These are phyloP conservation scores for Cucurbitaria berberidis DNA, from an alignment of 2,329 filamentous ascomycete species.

Conservation along the genomic window DNA sequence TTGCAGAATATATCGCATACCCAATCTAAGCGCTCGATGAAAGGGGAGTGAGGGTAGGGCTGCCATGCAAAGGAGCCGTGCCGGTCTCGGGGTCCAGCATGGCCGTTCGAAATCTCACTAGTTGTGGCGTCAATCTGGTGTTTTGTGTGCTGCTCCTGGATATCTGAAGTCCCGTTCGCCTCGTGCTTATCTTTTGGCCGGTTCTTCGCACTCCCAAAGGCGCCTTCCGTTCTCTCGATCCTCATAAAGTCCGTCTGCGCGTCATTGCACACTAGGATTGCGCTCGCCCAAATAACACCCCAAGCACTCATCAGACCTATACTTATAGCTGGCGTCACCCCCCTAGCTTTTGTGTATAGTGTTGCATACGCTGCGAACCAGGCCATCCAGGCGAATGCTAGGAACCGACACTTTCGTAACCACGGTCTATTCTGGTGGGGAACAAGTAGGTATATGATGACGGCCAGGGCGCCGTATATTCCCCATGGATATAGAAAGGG, in stretches of 20 bases:
- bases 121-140: not conserved
- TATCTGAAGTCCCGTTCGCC: not conserved
- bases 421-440: slow-evolving; percentile 53
- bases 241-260: slow-evolving; percentile 61
- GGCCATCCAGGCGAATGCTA: slow-evolving; percentile 54
- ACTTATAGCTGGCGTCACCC: slow-evolving; percentile 60
- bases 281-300: slow-evolving; percentile 60
- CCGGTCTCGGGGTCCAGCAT: slow-evolving; percentile 35
- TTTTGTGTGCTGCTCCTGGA: not conserved
- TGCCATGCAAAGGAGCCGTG: slow-evolving; percentile 59
- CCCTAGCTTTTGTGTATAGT: slow-evolving; percentile 54
- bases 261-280: slow-evolving; percentile 63
- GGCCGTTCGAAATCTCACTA: slow-evolving; percentile 18
- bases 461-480: slow-evolving; percentile 46
- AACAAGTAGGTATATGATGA: slow-evolving; percentile 59
- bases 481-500: slow-evolving; percentile 56
- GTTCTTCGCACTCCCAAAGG: slow-evolving; percentile 17
- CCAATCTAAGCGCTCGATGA: slow-evolving; percentile 64
- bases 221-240: slow-evolving; percentile 55
- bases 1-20: slow-evolving; percentile 62
- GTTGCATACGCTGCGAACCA: slow-evolving; percentile 54
- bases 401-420: slow-evolving; percentile 51
- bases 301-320: slow-evolving; percentile 62
- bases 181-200: slow-evolving; percentile 1
- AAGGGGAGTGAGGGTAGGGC: slow-evolving; percentile 54